Conservation (phyloP, 1,139 yeast genomes). For the Scheffersomyces illinoinensis region DNA sequence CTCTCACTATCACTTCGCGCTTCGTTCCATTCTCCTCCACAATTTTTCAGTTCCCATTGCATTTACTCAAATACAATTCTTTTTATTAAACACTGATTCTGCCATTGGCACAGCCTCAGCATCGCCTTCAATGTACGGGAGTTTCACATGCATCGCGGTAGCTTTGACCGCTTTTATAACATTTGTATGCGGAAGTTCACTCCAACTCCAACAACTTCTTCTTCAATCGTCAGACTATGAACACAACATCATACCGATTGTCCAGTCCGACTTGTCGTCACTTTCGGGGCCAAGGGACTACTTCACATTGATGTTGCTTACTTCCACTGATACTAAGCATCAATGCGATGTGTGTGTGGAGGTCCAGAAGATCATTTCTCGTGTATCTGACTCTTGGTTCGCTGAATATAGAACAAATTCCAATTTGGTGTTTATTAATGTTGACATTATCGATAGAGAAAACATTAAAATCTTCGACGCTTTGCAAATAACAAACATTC, state of each 20-base stretch:
- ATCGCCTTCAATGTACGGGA: background rate
- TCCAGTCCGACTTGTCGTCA: constrained; percentile 30
- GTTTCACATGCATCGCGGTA: background rate
- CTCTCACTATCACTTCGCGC: background rate
- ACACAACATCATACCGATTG: constrained; percentile 26
- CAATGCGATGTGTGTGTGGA: constrained; percentile 43
- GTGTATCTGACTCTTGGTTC: constrained; percentile 46
- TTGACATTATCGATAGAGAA: constrained; percentile 49
- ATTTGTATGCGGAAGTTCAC: background rate
- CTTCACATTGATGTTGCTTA: constrained; percentile 43
- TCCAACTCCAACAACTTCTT: background rate
- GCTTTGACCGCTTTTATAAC: background rate
- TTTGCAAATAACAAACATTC: constrained; percentile 50
- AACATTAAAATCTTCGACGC: constrained; percentile 36
- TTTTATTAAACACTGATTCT: background rate
- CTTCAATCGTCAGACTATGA: background rate
- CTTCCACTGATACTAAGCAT: constrained; percentile 38
- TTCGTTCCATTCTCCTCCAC: too few species aligned
- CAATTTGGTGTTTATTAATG: constrained; percentile 44
- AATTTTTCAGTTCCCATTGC: background rate
- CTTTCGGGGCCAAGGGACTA: constrained; percentile 41
- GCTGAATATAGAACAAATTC: constrained; percentile 38
- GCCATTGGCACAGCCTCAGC: background rate
- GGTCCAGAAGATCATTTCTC: constrained; percentile 38
- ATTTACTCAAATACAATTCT: background rate